These are phyloP conservation scores for Backusella tarrabulga DNA, from an alignment of 192 early-diverging fungal species.

Conservation along the genomic window DNA sequence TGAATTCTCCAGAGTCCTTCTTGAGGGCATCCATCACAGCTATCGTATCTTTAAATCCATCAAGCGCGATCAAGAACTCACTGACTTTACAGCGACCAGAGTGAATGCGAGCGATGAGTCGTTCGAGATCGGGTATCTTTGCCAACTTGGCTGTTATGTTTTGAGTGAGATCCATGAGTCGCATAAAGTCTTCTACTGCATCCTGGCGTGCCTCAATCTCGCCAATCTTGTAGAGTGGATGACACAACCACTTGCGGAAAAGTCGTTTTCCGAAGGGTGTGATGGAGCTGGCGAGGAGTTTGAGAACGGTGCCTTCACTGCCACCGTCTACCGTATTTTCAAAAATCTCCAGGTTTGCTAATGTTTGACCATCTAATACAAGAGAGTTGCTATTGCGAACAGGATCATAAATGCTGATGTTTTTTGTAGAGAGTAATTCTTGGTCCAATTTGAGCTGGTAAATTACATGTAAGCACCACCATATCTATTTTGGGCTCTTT, in stretches of 20 bases:
- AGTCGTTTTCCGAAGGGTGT: constrained; percentile 89
- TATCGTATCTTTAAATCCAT: constrained; percentile 45
- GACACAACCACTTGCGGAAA: constrained; percentile 83
- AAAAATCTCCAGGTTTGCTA: constrained; percentile 92
- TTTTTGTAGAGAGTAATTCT: constrained; percentile 80
- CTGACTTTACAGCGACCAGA: constrained; percentile 79
- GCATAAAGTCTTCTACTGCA: constrained; percentile 80
- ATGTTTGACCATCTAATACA: constrained; percentile 90
- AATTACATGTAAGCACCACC: not conserved
- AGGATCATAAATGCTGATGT: constrained; percentile 84
- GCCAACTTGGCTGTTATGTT: constrained; percentile 43
- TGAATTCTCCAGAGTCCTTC: constrained; percentile 43
- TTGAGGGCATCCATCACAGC: constrained; percentile 37
- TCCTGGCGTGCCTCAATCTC: constrained; percentile 87
- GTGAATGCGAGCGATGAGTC: constrained; percentile 88
- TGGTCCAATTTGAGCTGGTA: constrained; percentile 79
- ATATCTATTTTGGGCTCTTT: not conserved
- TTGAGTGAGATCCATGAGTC: constrained; percentile 47
- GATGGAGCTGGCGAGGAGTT: constrained; percentile 79
- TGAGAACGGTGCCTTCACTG: constrained; percentile 78
- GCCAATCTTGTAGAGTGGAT: constrained; percentile 68
- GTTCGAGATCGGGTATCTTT: constrained; percentile 83
- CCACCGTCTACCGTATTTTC: constrained; percentile 75
- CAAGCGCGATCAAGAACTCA: constrained; percentile 76
- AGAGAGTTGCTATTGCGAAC: constrained; percentile 71